Percentiles rank a stretch among this genome's conserved stretches.
Evolutionary conservation across 1,284 basidiomycete genomes (phyloP).

Genomic region (Melanopsichium pennsylvanicum): DNA sequence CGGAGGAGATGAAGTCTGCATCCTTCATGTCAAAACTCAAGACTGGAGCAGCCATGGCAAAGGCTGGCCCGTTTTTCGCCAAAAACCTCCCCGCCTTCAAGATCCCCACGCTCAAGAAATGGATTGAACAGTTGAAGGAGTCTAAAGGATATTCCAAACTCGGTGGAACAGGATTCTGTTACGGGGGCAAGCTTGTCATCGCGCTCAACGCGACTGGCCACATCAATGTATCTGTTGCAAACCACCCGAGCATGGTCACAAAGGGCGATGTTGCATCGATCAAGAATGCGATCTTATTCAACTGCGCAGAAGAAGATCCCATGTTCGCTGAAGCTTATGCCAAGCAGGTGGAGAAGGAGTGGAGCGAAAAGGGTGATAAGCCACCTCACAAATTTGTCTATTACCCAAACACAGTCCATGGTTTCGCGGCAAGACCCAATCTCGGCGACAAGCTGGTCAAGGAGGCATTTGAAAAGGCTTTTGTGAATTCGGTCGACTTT

Average conservation of each 20-base stretch:
- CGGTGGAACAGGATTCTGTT: conserved; percentile 75
- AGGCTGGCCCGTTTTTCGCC: conserved; percentile 29
- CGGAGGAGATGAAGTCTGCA: conserved; percentile 14
- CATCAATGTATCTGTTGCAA: conserved; percentile 71
- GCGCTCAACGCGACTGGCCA: conserved; percentile 56
- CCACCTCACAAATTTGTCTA: conserved; percentile 71
- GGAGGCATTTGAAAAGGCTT: conserved; percentile 69
- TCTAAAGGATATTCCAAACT: conserved; percentile 71
- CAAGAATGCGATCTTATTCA: conserved; percentile 71
- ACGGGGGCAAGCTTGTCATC: conserved; percentile 69
- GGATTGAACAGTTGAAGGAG: conserved; percentile 65
- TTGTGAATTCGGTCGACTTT: conserved; percentile 11
- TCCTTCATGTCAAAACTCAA: conserved; percentile 33
- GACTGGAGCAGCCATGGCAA: conserved; percentile 5
- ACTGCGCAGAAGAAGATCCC: conserved; percentile 72
- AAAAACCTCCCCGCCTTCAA: conserved; percentile 26
- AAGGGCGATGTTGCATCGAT: conserved; percentile 65
- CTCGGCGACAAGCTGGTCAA: conserved; percentile 69
- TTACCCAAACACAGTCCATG: conserved; percentile 72
- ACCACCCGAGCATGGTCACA: conserved; percentile 71
- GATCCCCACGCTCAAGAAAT: conserved; percentile 17
- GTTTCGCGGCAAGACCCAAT: conserved; percentile 72
- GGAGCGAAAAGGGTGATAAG: conserved; percentile 67
- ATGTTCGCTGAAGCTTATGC: conserved; percentile 68
- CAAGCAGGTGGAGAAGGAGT: conserved; percentile 68